Evolutionary conservation across 441 rosid species (phyloP).

Genomic region (California macrophylla): DNA sequence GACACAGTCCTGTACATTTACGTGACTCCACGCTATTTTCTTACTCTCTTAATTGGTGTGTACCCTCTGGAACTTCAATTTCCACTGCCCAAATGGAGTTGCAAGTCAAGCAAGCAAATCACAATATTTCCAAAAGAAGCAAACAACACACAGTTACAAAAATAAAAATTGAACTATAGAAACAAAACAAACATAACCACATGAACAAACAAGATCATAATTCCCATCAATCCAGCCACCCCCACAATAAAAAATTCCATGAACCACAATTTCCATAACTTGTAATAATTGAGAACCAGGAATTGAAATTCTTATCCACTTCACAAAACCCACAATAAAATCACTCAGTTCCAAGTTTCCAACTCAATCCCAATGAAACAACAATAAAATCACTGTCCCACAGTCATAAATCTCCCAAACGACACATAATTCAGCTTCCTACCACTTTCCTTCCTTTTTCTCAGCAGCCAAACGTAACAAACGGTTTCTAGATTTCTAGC

Average conservation of each 20-base stretch:
- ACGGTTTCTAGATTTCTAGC: too few relatives aligned
- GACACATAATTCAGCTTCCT: background rate
- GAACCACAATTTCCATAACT: background rate
- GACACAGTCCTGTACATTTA: constrained; percentile 66
- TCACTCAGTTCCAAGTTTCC: background rate
- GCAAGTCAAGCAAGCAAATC: background rate
- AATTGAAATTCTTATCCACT: background rate
- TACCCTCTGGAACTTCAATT: background rate
- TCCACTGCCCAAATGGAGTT: background rate
- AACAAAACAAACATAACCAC: background rate
- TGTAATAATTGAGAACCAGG: background rate
- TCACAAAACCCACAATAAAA: background rate
- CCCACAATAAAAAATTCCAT: background rate
- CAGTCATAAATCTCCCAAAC: background rate
- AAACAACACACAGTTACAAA: background rate
- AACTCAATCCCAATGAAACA: background rate
- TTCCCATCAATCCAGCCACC: background rate
- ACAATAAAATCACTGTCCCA: background rate
- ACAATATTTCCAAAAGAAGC: background rate
- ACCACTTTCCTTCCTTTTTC: constrained; percentile 1
- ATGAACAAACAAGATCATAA: background rate
- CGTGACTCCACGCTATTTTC: background rate
- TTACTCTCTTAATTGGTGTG: background rate
- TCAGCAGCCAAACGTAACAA: background rate
- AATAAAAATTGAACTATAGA: background rate